Evolutionary conservation across 495 filamentous ascomycete genomes (phyloP).

Genomic region (Aspergillus diversus): DNA sequence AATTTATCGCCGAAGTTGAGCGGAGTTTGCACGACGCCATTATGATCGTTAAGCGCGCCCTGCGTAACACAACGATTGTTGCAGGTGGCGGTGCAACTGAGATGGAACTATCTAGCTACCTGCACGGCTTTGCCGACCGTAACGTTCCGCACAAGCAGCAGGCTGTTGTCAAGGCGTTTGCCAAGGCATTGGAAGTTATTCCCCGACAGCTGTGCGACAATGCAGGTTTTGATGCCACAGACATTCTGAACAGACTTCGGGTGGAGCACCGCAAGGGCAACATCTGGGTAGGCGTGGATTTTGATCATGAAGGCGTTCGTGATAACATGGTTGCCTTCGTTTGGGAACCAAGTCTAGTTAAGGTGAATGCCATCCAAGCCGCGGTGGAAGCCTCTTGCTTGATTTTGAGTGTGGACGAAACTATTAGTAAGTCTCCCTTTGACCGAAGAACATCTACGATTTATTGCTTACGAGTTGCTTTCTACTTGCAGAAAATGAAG

Average conservation of each 20-base stretch:
- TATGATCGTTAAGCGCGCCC: slow-evolving; percentile 98
- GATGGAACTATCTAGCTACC: slow-evolving; percentile 94
- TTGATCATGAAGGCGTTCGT: slow-evolving; percentile 83
- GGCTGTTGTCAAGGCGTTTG: slow-evolving; percentile 94
- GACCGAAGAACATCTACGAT: not conserved
- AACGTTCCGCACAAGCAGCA: slow-evolving; percentile 95
- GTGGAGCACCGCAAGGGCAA: slow-evolving; percentile 93
- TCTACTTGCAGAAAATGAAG: slow-evolving; percentile 71
- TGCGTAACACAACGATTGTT: slow-evolving; percentile 91
- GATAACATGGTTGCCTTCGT: slow-evolving; percentile 95
- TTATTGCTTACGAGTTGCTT: slow-evolving; percentile 25
- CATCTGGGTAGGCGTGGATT: slow-evolving; percentile 95
- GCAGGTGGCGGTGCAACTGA: slow-evolving; percentile 93
- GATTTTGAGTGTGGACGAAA: slow-evolving; percentile 96
- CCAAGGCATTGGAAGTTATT: slow-evolving; percentile 95
- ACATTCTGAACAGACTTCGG: slow-evolving; percentile 91
- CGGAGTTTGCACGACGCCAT: slow-evolving; percentile 96
- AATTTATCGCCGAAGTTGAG: slow-evolving; percentile 99
- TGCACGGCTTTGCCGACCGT: slow-evolving; percentile 88
- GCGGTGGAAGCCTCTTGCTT: slow-evolving; percentile 93
- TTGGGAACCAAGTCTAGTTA: slow-evolving; percentile 94
- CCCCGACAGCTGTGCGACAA: slow-evolving; percentile 97
- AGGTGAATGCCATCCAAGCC: slow-evolving; percentile 96
- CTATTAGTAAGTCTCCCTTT: slow-evolving; percentile 67
- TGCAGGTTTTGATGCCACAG: slow-evolving; percentile 96